Evolutionary conservation across 805 yeast species (phyloP), one percentile per base, ranked within the genome.

Genomic region (Teunomyces kruisii): DNA sequence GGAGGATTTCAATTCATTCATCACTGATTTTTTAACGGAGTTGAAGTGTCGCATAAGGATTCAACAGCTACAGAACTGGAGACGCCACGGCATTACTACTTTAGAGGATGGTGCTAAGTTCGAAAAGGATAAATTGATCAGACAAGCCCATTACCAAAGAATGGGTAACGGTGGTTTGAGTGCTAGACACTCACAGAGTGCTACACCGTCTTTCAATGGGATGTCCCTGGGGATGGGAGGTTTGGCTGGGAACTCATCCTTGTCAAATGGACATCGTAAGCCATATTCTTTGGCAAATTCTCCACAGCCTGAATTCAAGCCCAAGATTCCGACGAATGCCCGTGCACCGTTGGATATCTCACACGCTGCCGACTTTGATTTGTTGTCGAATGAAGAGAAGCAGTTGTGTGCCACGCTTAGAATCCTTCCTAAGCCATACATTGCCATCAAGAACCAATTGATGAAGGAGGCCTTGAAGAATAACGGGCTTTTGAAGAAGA

Each of bases 21-120:
- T 84, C 3, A 80, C 77, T 27, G 96, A 87, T 59, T 76, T 90
- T 50, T 55, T 89, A 36, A 80, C 81, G 9, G 99, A 94, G 65
- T 75, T 88, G 42, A 83, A 81, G 54, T 82, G 88, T 52, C 76
- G 97, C 46, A 77, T 83, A 30, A 79, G 95, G 50, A 90, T 94
- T 40, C 86, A 85, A 42, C 97, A 90, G 65, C 70, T 95, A 26
- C 99, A 94, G 65, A 92, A 86, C 59, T 95, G 96, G 89, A 79
- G 99, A 51, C 78, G 83, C 40, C 85, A 88, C 62, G 99, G 99
- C 4, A 79, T 94, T 40, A 86, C 90, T 3, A 81, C 88, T 0
- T 55, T 88, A 35, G 97, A 91, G 49, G 85, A 80, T 40, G 99
- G 98, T 4, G 66, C 74, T 28, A 86, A 83, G 62, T 94, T 81